Base-by-base conservation (phyloP, 257 asterid species). In the Fraxinus excelsior region DNA sequence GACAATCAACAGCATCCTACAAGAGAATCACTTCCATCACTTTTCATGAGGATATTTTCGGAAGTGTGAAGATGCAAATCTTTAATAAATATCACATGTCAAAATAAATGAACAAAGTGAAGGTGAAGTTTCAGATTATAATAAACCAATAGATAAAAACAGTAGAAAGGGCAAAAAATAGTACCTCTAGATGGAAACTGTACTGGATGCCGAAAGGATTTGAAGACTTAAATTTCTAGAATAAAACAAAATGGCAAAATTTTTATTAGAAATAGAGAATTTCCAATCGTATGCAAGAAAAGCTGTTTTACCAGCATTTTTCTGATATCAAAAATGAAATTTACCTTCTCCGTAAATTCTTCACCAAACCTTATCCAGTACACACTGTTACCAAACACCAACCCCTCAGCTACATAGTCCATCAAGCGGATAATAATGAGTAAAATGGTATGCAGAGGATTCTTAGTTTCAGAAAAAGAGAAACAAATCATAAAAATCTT, bases 1-100 rank as follows among this genome's bases (percentile, higher is more conserved):
- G 99, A 71, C 98, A 96, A 74, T 93, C 99, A 69, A 96, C 99
- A 23, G 97, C 99, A 77, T 96, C 99, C 99, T 95, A 90, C 76
- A 87, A 78, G 32, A 81, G 46, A 12, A 70, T 34, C 66, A 58
- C 37, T 71, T 42, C 60, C 14, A n/a, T 53, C 35, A 58, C 18
- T 75, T 49, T 65, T n/a, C 13, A 44, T 10, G 37, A 2, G 19
- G 21, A 71, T 70, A 11, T 28, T 23, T 31, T 51, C 31, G 26
- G 34, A 56, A 58, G 44, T 28, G 74, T 29, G 74, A 51, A 74
- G 5, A 71, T 53, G 23, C 11, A 40, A 65, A 42, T 56, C 78
- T 8, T 25, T 14, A 23, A 6, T 19, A 62, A 62, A 53, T 23
- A 42, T 32, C 68, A 14, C 76, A 64, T 37, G 35, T 35, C 49